Conservation (phyloP, 169 alveolate species). For the Pseudocohnilembus persalinus region DNA sequence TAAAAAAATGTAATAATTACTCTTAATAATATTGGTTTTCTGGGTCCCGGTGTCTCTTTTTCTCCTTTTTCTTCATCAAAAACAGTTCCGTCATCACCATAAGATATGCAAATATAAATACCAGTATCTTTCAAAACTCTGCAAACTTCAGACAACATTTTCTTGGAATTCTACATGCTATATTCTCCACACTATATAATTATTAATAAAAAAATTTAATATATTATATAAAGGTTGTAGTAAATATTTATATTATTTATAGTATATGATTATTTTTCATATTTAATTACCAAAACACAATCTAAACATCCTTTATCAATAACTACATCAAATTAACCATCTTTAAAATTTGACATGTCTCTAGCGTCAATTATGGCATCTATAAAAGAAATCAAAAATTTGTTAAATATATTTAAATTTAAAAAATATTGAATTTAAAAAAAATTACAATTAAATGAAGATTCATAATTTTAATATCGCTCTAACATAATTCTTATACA, state of each 20-base stretch:
- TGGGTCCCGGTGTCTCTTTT: background rate
- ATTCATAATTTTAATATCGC: slow-evolving; percentile 53
- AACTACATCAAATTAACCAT: slow-evolving; percentile 55
- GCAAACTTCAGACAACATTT: slow-evolving; percentile 66
- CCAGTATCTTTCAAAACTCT: slow-evolving; percentile 74
- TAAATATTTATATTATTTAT: background rate
- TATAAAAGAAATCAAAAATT: background rate
- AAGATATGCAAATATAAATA: slow-evolving; percentile 64
- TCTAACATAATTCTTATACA: slow-evolving; percentile 80
- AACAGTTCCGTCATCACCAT: slow-evolving; percentile 66
- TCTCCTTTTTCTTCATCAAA: background rate
- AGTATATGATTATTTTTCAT: background rate
- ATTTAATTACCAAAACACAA: slow-evolving; percentile 46
- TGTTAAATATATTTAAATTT: too few relatives aligned
- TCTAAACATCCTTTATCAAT: slow-evolving; percentile 70
- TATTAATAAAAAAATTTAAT: background rate
- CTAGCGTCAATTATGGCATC: slow-evolving; percentile 26
- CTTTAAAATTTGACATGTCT: slow-evolving; percentile 32
- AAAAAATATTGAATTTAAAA: slow-evolving; percentile 26
- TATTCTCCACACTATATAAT: slow-evolving; percentile 67
- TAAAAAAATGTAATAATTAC: background rate
- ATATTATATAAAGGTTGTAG: background rate
- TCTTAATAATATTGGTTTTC: slow-evolving; percentile 57
- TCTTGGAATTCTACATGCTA: slow-evolving; percentile 62
- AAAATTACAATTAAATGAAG: slow-evolving; percentile 61